Base-by-base conservation (phyloP, 106 monocot genomes). In the Dioscorea dumetorum region DNA sequence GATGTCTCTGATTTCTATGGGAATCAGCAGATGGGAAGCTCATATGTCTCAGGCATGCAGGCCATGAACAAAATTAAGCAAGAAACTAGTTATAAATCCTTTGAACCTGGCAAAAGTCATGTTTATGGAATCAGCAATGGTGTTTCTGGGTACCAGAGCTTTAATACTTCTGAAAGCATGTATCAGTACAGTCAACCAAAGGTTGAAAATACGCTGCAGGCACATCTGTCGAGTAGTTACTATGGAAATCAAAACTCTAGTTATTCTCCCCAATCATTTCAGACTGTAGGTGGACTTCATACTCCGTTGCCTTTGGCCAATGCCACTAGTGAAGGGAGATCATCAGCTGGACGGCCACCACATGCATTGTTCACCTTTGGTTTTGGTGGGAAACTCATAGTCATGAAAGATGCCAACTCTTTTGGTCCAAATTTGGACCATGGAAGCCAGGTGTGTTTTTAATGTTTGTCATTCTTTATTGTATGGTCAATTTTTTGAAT, bases 281-380 rank as follows among this genome's bases (percentile, higher is more conserved):
- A 78, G 15, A 59, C 66, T 73, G 50, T 67, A 72, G 76, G 63
- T 79, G 65, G 49, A 57, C 72, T 77, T 64, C 63, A 56, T 53
- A 71, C 80, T 22, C 78, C 77, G 15, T 76, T 73, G 56, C 61
- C 78, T 22, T 63, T 73, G 61, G 64, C 76, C 17, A 64, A 80
- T 80, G 54, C 63, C 50, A 72, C 88, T 57, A 77, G 60, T 59
- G 85, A 83, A 70, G 90, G 79, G 50, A 87, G 90, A 61, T 90
- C 90, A 18, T 83, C 93, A 22, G 87, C 74, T 58, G 93, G 93
- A 50, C 99, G 99, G 18, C 99, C 93, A 70, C 77, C 85, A 64
- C 99, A 99, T 81, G 77, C 93, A 64, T 77, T 99, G 66, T 90
- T 93, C 67, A 61, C 83, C 15, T 99, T 99, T 81, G 99, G 93